Evolutionary conservation across 495 filamentous ascomycete genomes (phyloP).

Genomic region (Tuber magnatum): DNA sequence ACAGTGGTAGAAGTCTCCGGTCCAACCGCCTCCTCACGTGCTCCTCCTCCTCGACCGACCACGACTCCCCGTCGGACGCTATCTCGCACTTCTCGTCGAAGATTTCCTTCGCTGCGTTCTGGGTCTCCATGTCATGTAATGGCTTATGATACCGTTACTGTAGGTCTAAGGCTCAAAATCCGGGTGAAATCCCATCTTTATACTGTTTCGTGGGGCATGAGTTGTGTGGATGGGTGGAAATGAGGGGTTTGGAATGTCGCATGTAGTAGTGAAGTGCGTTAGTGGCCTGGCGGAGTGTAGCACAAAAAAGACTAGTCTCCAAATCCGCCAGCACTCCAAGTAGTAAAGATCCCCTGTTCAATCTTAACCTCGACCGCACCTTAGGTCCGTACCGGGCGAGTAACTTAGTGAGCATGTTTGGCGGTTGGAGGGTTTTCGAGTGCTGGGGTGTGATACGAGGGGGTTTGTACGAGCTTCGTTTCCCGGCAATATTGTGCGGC

Average conservation of each 20-base stretch:
- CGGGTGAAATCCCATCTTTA: neutral
- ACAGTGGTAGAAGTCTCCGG: slow-evolving; percentile 49
- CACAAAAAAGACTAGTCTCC: neutral
- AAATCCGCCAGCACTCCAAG: neutral
- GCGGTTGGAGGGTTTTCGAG: neutral
- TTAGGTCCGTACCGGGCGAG: neutral
- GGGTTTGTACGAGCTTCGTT: neutral
- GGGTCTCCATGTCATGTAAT: neutral
- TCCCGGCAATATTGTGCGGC: neutral
- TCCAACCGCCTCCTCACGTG: slow-evolving; percentile 50
- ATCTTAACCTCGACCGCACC: neutral
- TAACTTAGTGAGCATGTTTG: neutral
- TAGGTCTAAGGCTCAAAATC: neutral
- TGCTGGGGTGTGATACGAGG: neutral
- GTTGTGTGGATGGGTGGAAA: neutral
- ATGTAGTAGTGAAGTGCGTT: neutral
- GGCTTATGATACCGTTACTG: neutral
- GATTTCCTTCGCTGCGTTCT: neutral
- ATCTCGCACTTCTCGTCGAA: neutral
- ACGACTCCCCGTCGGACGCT: slow-evolving; percentile 27
- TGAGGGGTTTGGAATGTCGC: neutral
- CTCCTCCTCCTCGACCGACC: slow-evolving; percentile 50
- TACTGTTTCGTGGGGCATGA: neutral
- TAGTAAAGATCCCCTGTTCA: neutral
- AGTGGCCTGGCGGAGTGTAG: neutral